Evolutionary conservation across 192 early-diverging fungal species (phyloP), one percentile per base, ranked within the genome.

Genomic region (Entomortierella parvispora): DNA sequence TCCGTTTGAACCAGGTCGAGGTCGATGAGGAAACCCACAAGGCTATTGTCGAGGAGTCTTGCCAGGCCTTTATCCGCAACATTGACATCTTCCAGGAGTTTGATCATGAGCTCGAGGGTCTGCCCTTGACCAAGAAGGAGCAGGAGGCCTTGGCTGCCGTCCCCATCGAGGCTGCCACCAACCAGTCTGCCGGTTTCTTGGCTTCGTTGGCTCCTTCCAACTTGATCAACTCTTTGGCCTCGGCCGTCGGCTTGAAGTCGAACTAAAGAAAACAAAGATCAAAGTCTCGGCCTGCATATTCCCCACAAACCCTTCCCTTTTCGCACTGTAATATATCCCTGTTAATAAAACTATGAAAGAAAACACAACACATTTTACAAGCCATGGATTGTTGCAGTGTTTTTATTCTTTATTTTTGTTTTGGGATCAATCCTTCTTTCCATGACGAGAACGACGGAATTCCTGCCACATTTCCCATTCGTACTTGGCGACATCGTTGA

Each of bases 381-480:
- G 45, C 15, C 29, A 18, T 10, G 43, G n/a, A n/a, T n/a, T n/a
- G n/a, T n/a, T n/a, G n/a, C 42, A 25, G 7, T 43, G 8, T 52
- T 37, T 22, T 54, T 8, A 14, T 33, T 10, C 20, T 55, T 66
- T 33, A 29, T 40, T 48, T 34, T 20, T 15, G 31, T 55, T 44
- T 29, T 46, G 47, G 3, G 31, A 48, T 34, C 29, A 47, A 10
- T 62, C 52, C 12, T 49, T 46, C 18, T 48, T 69, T 2, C 8
- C 23, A 6, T 43, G 42, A 2, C 28, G 26, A 0, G 33, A 7
- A 15, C 47, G 66, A 10, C 52, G 52, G 43, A 37, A 52, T 52
- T 71, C 58, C 26, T 56, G 63, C 85, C 84, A 88, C 50, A 79
- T 72, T 37, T 81, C 68, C 63, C 87, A 87, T 43, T 90, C 89